phyloP scores from a whole-genome alignment of 2,329 filamentous ascomycete genomes.

The Aspergillus sp. region DNA sequence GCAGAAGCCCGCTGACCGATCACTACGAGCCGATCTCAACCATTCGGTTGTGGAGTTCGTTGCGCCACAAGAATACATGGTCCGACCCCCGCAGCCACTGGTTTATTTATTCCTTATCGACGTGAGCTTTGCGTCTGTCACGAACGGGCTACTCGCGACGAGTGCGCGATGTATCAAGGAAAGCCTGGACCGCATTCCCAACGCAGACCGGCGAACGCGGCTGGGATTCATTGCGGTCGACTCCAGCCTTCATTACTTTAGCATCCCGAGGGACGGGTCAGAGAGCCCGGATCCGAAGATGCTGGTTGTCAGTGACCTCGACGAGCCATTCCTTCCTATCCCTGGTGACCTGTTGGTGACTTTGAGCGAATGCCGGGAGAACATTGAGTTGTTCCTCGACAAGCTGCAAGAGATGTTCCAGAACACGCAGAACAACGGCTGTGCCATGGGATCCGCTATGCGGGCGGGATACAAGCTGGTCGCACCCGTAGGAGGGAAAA shows the following conservation, averaged over 20 bases:
- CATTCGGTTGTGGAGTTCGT: constrained; percentile 96
- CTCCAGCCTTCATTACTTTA: constrained; percentile 91
- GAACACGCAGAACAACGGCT: constrained; percentile 78
- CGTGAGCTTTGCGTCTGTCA: constrained; percentile 82
- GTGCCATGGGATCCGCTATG: constrained; percentile 90
- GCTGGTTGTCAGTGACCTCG: constrained; percentile 88
- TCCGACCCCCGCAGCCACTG: constrained; percentile 86
- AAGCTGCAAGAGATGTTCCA: constrained; percentile 96
- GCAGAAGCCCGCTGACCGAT: constrained; percentile 84
- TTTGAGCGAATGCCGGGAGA: constrained; percentile 76
- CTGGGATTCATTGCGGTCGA: constrained; percentile 94
- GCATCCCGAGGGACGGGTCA: constrained; percentile 77
- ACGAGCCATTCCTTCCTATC: constrained; percentile 92
- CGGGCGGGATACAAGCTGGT: constrained; percentile 93
- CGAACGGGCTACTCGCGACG: constrained; percentile 83
- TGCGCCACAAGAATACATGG: constrained; percentile 98
- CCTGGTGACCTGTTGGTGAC: constrained; percentile 86
- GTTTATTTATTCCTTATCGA: constrained; percentile 95
- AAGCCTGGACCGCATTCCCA: constrained; percentile 94
- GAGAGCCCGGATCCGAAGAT: constrained; percentile 79
- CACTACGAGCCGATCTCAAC: constrained; percentile 87
- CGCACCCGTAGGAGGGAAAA: constrained; percentile 85
- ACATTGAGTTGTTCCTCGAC: constrained; percentile 81
- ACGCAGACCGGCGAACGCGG: constrained; percentile 83
- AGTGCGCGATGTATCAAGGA: constrained; percentile 88